phyloP scores from a whole-genome alignment of 176 grass and related monocot species.

The Bolboschoenus planiculmis region DNA sequence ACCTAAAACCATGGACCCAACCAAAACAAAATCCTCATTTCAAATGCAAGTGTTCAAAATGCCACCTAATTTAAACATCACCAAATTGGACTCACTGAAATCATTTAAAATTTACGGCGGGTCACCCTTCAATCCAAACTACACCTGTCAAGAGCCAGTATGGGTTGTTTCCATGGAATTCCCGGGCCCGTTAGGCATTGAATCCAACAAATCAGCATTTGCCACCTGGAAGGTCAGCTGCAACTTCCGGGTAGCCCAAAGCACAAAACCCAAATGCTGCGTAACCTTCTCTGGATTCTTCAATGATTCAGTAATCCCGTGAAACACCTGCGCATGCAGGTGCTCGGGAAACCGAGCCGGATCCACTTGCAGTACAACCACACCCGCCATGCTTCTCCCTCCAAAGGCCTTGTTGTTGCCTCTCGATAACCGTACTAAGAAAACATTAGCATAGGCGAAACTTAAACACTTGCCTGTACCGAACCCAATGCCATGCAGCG shows the following conservation, averaged over 20 bases:
- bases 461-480: too few relatives aligned
- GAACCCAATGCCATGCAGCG: slow-evolving; percentile 5
- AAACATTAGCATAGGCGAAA: neutral
- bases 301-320: slow-evolving; percentile 88
- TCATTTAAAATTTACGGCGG: slow-evolving; percentile 61
- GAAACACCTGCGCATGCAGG: slow-evolving; percentile 75
- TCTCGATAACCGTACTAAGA: too few relatives aligned
- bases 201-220: slow-evolving; percentile 41
- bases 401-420: slow-evolving; percentile 71
- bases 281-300: slow-evolving; percentile 86
- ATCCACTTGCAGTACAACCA: slow-evolving; percentile 60
- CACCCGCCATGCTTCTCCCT: slow-evolving; percentile 60
- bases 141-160: slow-evolving; percentile 42
- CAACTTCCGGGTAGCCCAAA: slow-evolving; percentile 46
- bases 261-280: slow-evolving; percentile 79
- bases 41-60: slow-evolving; percentile 97
- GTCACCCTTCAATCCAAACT: slow-evolving; percentile 64
- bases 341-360: slow-evolving; percentile 42
- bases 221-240: slow-evolving; percentile 73
- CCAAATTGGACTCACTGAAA: slow-evolving; percentile 58
- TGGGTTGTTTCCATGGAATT: slow-evolving; percentile 57
- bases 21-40: slow-evolving; percentile 77
- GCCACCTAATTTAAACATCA: slow-evolving; percentile 73
- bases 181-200: slow-evolving; percentile 58
- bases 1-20: slow-evolving; percentile 71